Percentiles rank a stretch among this genome's conserved stretches.
These are phyloP conservation scores for Tetrahymena malaccensis DNA, from an alignment of 73 alveolate species.

Conservation along the genomic window DNA sequence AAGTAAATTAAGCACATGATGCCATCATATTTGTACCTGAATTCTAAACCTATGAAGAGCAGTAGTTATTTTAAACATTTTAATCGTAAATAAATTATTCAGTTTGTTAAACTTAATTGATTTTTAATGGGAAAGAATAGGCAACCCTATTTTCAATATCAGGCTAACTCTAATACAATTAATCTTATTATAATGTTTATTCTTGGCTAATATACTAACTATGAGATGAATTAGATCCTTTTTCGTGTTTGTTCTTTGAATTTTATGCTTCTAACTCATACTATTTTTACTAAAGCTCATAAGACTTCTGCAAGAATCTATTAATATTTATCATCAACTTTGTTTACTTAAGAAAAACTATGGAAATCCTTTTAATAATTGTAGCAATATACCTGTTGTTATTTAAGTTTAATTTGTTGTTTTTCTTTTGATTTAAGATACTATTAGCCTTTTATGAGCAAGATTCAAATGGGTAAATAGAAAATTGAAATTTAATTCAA, in stretches of 20 bases:
- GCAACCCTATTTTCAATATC: neutral
- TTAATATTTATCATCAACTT: neutral
- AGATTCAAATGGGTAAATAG: neutral
- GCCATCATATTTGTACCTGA: neutral
- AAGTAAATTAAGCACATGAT: neutral
- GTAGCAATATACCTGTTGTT: neutral
- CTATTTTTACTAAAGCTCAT: neutral
- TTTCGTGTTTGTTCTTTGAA: neutral
- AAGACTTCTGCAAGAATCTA: neutral
- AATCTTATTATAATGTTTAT: neutral
- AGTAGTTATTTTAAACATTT: neutral
- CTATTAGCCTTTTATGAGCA: neutral
- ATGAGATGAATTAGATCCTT: neutral
- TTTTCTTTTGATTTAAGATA: neutral
- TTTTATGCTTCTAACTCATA: neutral
- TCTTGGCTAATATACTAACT: neutral
- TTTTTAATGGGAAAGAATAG: neutral
- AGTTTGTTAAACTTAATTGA: neutral
- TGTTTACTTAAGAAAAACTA: neutral
- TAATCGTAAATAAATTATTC: neutral
- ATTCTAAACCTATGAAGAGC: neutral
- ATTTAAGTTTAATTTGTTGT: neutral
- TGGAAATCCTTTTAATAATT: neutral
- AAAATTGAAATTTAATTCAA: neutral
- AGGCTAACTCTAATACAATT: neutral